Conservation (phyloP, 2,329 filamentous ascomycete genomes). For the Knoxdaviesia capensis region DNA sequence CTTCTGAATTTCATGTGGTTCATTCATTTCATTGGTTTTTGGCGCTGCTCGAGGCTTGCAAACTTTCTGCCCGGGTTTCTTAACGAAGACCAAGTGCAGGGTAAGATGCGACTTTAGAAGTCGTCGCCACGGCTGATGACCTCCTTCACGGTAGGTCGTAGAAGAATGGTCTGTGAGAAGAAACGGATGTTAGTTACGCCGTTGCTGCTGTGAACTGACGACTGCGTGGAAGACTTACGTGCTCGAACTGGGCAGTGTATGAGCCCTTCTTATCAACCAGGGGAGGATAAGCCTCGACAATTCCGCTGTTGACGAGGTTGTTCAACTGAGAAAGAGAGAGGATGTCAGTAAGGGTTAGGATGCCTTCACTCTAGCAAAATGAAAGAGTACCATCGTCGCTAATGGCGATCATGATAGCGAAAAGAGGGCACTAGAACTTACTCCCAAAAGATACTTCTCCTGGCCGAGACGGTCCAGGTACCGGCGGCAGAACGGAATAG, state of each 20-base stretch:
- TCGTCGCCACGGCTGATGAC: conserved; percentile 62
- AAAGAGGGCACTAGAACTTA: conserved; percentile 22
- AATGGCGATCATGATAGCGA: conserved; percentile 8
- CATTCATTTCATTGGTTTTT: too few species aligned
- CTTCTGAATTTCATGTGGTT: too few species aligned
- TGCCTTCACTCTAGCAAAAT: too few species aligned
- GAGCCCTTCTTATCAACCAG: conserved; percentile 72
- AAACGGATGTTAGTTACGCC: background rate
- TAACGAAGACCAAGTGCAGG: too few species aligned
- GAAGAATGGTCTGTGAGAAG: conserved; percentile 37
- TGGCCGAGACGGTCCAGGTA: conserved; percentile 75
- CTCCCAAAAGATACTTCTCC: conserved; percentile 70
- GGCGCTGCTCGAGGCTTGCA: too few species aligned
- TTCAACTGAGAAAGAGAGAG: conserved; percentile 35
- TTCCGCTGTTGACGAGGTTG: conserved; percentile 54
- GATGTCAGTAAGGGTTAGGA: too few species aligned
- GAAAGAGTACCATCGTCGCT: background rate
- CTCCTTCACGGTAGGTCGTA: conserved; percentile 57
- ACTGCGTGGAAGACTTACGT: conserved; percentile 34
- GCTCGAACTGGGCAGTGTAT: conserved; percentile 75
- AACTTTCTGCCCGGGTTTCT: too few species aligned
- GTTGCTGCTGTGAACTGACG: too few species aligned
- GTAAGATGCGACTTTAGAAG: conserved; percentile 25
- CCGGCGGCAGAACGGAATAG: conserved; percentile 62
- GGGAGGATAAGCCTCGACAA: conserved; percentile 70